These are phyloP conservation scores for Dipodascopsis uninucleata DNA, from an alignment of 805 yeast species.

Conservation along the genomic window DNA sequence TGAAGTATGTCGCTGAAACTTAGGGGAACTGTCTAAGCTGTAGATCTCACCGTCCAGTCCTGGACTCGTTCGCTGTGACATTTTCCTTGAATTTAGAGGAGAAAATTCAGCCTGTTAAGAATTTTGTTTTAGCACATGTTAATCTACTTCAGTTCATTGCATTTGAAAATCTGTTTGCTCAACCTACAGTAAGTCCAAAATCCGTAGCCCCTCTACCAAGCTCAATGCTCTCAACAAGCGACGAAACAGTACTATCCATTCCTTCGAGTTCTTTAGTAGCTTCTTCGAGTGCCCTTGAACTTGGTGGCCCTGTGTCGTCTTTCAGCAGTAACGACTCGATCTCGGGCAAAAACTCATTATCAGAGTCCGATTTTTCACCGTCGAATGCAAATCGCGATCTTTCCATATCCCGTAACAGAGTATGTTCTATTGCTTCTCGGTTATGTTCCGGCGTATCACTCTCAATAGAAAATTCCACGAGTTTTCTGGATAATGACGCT, in stretches of 20 bases:
- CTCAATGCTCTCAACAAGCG: conserved; percentile 11
- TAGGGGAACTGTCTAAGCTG: background rate
- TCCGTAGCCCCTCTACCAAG: conserved; percentile 11
- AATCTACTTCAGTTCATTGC: background rate
- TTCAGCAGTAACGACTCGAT: background rate
- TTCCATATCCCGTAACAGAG: background rate
- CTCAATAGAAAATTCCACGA: conserved; percentile 12
- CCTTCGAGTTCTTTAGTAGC: conserved; percentile 7
- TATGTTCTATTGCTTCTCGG: conserved; percentile 12
- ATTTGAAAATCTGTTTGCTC: background rate
- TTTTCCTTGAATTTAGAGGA: conserved; percentile 4
- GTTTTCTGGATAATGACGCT: too few species aligned
- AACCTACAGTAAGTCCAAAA: too few species aligned
- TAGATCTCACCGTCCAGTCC: background rate
- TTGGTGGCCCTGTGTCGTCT: background rate
- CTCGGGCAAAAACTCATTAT: background rate
- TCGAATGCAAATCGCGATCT: background rate
- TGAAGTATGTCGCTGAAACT: background rate
- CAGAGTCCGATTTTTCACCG: background rate
- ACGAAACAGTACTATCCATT: conserved; percentile 3
- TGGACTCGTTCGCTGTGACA: conserved; percentile 9
- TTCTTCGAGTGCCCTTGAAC: conserved; percentile 9
- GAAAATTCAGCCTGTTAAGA: background rate
- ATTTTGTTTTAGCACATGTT: background rate
- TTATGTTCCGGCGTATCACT: conserved; percentile 17